A percentile compares a stretch with the other conserved stretches of the same genome.
Evolutionary conservation across 2,329 filamentous ascomycete species (phyloP).

Genomic region (Botrytis aclada): DNA sequence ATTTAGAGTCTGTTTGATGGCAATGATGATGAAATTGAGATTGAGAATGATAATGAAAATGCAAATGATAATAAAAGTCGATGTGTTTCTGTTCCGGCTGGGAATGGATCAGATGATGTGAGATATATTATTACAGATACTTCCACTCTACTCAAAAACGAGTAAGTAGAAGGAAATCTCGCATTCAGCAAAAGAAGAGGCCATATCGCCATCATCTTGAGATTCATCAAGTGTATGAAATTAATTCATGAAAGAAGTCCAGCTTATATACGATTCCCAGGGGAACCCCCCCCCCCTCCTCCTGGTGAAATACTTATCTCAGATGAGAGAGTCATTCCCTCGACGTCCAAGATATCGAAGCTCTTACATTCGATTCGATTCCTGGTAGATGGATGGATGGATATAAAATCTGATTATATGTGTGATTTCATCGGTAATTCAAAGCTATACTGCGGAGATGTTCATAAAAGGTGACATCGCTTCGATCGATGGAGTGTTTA

Average conservation of each 20-base stretch:
- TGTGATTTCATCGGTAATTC: neutral
- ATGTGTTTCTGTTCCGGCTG: neutral
- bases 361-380: too few species aligned
- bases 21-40: neutral
- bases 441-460: too few species aligned
- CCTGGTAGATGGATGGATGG: too few species aligned
- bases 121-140: neutral
- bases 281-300: too few species aligned
- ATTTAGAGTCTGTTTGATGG: neutral
- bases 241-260: neutral
- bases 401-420: neutral
- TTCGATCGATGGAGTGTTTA: too few species aligned
- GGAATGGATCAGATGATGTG: neutral
- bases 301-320: accelerated
- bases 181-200: too few species aligned
- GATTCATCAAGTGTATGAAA: neutral
- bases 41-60: neutral
- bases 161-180: too few species aligned
- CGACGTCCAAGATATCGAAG: too few species aligned
- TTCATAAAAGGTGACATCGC: too few species aligned
- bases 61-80: neutral
- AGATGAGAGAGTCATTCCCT: neutral
- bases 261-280: neutral
- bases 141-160: accelerated
- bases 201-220: accelerated